phyloP scores from a whole-genome alignment of 2,329 filamentous ascomycete genomes.

The Xylariomycetidae sp. region DNA sequence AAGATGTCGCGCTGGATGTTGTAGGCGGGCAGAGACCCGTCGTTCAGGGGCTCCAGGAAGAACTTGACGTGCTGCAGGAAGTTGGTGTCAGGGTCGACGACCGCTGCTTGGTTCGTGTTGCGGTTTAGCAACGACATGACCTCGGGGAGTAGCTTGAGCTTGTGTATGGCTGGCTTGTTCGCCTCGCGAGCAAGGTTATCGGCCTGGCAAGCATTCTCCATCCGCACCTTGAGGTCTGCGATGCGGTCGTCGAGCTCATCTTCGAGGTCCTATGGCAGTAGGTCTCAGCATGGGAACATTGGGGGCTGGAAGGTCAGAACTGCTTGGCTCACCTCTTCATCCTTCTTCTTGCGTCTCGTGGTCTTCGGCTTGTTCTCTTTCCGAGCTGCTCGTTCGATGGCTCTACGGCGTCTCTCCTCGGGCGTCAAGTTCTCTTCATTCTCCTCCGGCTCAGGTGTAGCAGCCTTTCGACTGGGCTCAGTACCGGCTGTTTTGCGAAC shows the following conservation, averaged over 20 bases:
- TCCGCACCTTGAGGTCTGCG: slow-evolving; percentile 76
- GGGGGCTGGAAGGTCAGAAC: neutral
- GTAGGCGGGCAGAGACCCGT: slow-evolving; percentile 90
- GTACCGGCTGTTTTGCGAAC: slow-evolving; percentile 34
- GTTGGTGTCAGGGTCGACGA: slow-evolving; percentile 92
- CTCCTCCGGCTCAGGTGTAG: slow-evolving; percentile 55
- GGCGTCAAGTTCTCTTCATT: slow-evolving; percentile 77
- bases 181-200: slow-evolving; percentile 78
- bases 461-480: slow-evolving; percentile 37
- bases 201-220: slow-evolving; percentile 83
- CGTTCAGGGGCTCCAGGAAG: slow-evolving; percentile 92
- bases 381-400: slow-evolving; percentile 82
- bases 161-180: slow-evolving; percentile 79
- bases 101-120: slow-evolving; percentile 75
- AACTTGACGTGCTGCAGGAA: slow-evolving; percentile 92
- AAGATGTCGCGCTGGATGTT: slow-evolving; percentile 97
- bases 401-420: slow-evolving; percentile 76
- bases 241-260: slow-evolving; percentile 87
- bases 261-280: slow-evolving; percentile 65
- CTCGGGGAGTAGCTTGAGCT: slow-evolving; percentile 87
- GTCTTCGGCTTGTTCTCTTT: slow-evolving; percentile 77
- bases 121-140: slow-evolving; percentile 85
- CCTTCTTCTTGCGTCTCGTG: slow-evolving; percentile 72
- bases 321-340: slow-evolving; percentile 66
- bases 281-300: slow-evolving; percentile 4